Base-by-base conservation (phyloP, 148 eudicot genomes). In the Vaccinium myrtillus region DNA sequence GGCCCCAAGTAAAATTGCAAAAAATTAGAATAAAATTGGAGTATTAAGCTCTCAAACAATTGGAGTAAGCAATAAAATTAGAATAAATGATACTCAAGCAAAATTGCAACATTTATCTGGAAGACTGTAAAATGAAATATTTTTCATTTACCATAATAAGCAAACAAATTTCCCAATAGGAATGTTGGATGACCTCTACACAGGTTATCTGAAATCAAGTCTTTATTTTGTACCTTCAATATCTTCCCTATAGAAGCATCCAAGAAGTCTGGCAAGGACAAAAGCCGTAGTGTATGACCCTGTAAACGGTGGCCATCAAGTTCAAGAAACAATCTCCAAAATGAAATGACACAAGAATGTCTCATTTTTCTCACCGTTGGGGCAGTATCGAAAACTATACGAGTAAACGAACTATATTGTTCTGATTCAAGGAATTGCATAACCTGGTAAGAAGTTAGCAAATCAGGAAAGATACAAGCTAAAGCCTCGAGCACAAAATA, bases 181-280 rank as follows among this genome's bases (percentile, higher is more conserved):
- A 71, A 65, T 25, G 50, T 50, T 50, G 16, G 56, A n/a, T 58
- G 15, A 54, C 8, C 49, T 79, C 70, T 70, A 55, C 78, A 77
- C 49, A 9, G 27, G 27, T 19, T 8, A 10, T 16, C 76, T 32
- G n/a, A 51, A 61, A 54, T 30, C 14, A 13, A 55, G 69, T 67
- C 25, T 65, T 65, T 23, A 79, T 10, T 77, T 73, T 39, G 23
- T 81, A 96, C 99, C 97, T 93, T 94, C 76, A 96, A 79, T 85
- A 96, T 95, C 90, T 95, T 95, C 69, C 99, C 98, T 32, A 96
- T 96, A 19, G 99, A 96, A 83, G 95, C 96, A 89, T 96, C 99
- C 79, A 95, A 89, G 86, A 96, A 96, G 85, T 96, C 98, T 30
- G 99, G 99, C 93, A 96, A 90, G 53, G 99, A 96, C 85, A 96